Evolutionary conservation across 2,329 filamentous ascomycete genomes (phyloP).

Genomic region (Pseudogymnoascus sp.): DNA sequence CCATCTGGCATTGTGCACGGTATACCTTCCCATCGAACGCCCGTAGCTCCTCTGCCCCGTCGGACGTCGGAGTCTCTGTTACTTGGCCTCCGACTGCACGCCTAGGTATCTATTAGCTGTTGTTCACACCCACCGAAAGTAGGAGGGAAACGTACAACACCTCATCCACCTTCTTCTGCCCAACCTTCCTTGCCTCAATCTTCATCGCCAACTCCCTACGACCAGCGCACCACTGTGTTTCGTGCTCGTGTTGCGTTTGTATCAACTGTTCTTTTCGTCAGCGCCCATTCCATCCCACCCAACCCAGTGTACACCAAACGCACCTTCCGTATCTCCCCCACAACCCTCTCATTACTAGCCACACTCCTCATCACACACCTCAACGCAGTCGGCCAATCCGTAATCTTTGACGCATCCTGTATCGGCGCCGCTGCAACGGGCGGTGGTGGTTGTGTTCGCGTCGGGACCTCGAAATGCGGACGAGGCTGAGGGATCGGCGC

Average conservation of each 20-base stretch:
- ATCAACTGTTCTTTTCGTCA: conserved; percentile 40
- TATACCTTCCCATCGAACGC: conserved; percentile 56
- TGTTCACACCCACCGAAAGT: conserved; percentile 12
- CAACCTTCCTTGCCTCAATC: conserved; percentile 41
- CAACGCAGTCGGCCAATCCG: conserved; percentile 41
- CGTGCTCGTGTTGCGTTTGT: conserved; percentile 51
- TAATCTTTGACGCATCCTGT: conserved; percentile 18
- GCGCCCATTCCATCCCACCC: not conserved
- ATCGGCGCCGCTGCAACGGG: conserved; percentile 3
- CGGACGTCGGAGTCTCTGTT: conserved; percentile 20
- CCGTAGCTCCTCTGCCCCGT: conserved; percentile 45
- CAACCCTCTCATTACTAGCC: conserved; percentile 34
- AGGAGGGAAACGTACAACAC: conserved; percentile 37
- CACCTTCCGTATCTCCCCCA: conserved; percentile 34
- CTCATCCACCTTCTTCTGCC: conserved; percentile 44
- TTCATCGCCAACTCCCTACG: conserved; percentile 42
- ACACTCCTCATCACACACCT: conserved; percentile 42
- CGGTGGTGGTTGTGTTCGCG: conserved; percentile 2
- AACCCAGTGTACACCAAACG: not conserved
- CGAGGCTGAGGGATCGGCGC: conserved; percentile 9
- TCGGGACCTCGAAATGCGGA: not conserved
- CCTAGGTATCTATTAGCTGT: conserved; percentile 21
- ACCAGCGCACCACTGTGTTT: conserved; percentile 50
- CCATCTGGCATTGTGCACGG: conserved; percentile 49
- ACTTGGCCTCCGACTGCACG: conserved; percentile 37